Conservation (phyloP, 768 basidiomycete genomes). For the Agaricus sinodeliciosus region DNA sequence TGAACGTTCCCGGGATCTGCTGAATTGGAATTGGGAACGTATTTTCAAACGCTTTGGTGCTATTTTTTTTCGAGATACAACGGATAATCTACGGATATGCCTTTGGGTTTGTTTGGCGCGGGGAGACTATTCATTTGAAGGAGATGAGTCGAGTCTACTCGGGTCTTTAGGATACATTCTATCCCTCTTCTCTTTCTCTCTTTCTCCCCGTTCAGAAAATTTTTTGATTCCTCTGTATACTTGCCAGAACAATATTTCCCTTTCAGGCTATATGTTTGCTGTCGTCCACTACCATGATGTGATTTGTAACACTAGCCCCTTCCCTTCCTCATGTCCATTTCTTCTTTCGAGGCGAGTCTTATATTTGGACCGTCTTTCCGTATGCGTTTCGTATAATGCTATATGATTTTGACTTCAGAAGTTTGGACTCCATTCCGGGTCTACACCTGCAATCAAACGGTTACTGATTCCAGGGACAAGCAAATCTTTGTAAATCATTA, state of each 20-base stretch:
- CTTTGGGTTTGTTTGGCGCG: neutral
- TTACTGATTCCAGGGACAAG: too few relatives aligned
- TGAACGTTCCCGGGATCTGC: neutral
- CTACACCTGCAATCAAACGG: too few relatives aligned
- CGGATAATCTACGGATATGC: neutral
- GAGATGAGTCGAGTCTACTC: neutral
- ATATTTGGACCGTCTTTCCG: too few relatives aligned
- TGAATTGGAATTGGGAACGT: neutral
- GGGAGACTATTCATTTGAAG: neutral
- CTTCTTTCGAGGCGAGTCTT: neutral
- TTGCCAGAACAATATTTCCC: neutral
- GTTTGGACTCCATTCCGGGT: too few relatives aligned
- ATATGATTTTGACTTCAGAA: neutral
- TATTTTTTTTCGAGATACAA: neutral
- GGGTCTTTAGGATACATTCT: constrained; percentile 5
- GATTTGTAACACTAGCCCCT: neutral
- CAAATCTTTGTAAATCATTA: too few relatives aligned
- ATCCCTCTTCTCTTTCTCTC: too few relatives aligned
- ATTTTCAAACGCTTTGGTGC: neutral
- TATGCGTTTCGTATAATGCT: neutral
- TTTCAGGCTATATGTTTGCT: neutral
- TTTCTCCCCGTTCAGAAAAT: neutral
- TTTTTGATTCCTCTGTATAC: neutral
- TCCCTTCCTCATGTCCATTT: neutral
- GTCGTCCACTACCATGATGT: neutral